Evolutionary conservation across 1,139 yeast species (phyloP), one percentile per base, ranked within the genome.

Genomic region (Diutina scorzettiae): DNA sequence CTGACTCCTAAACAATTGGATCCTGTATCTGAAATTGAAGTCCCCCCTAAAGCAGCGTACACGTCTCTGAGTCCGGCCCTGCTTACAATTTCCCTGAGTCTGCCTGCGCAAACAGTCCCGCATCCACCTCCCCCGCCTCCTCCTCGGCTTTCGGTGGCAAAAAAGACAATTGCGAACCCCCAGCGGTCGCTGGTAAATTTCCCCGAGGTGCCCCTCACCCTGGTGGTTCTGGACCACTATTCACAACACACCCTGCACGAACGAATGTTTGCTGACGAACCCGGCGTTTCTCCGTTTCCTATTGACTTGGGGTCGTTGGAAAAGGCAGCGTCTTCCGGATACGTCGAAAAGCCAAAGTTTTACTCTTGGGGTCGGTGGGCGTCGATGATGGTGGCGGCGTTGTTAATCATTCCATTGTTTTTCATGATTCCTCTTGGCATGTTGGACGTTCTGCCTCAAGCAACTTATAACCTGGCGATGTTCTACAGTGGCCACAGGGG

Each of bases 1-100:
- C 39, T 34, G 39, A 34, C 39, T 19, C 39, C 39, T 11, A 32
- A 25, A 7, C 37, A 32, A 21, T 32, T 32, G 17, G 25, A 21
- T 11, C 25, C 33, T 5, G 19, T 14, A 14, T 18, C 30, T 11
- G 30, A 27, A 27, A 6, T 27, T 5, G 30, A 27, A 12, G 30
- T 12, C 14, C 30, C 30, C 5, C 30, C 30, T 11, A 27, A 27
- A 14, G 30, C 14, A 27, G 4, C 5, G 12, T 5, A 12, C 30
- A 27, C 30, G 5, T 11, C 30, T 11, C 30, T 27, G 30, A 27
- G 30, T 27, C 30, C 30, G 5, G 30, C 30, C 12, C 30, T 27
- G 30, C 12, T 27, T 5, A 27, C 30, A 7, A 27, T 27, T 4
- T 27, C 30, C 12, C 30, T 27, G 30, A 6, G 14, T 11, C 30